phyloP scores from a whole-genome alignment of 1,284 basidiomycete genomes.

The Microbotryum violaceum region DNA sequence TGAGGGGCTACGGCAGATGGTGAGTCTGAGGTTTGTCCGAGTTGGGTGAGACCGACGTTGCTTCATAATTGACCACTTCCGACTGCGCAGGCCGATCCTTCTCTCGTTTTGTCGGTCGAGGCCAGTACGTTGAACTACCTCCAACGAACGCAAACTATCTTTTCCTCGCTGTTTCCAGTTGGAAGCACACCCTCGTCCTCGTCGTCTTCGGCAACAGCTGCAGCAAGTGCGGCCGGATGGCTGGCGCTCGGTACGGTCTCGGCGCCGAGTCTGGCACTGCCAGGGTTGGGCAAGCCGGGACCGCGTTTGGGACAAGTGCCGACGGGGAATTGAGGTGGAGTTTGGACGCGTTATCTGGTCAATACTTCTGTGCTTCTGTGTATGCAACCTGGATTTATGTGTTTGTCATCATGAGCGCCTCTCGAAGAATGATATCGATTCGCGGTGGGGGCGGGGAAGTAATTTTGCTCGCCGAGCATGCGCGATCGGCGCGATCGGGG shows the following conservation, averaged over 20 bases:
- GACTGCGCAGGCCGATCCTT: neutral
- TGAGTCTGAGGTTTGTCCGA: neutral
- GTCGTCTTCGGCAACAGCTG: neutral
- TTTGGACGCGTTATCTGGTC: neutral
- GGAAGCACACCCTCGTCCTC: neutral
- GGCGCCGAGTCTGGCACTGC: slow-evolving; percentile 2
- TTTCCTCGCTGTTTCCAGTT: slow-evolving; percentile 9
- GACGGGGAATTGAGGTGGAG: neutral
- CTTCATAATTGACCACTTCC: neutral
- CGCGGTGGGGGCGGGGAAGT: too few relatives aligned
- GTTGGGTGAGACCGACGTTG: neutral
- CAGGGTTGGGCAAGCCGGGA: slow-evolving; percentile 18
- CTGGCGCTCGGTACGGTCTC: neutral
- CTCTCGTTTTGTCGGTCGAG: neutral
- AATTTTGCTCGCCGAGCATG: too few relatives aligned
- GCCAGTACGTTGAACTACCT: slow-evolving; percentile 10
- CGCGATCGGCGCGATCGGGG: too few relatives aligned
- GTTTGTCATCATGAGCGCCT: too few relatives aligned
- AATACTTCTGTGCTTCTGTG: neutral
- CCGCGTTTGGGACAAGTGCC: slow-evolving; percentile 23
- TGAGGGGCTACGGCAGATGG: neutral
- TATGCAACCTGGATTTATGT: too few relatives aligned
- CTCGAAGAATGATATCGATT: too few relatives aligned
- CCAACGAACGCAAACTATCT: slow-evolving; percentile 24
- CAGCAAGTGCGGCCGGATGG: neutral